Evolutionary conservation across 352 stramenopile species (phyloP).

Genomic region (Lagenidium giganteum): DNA sequence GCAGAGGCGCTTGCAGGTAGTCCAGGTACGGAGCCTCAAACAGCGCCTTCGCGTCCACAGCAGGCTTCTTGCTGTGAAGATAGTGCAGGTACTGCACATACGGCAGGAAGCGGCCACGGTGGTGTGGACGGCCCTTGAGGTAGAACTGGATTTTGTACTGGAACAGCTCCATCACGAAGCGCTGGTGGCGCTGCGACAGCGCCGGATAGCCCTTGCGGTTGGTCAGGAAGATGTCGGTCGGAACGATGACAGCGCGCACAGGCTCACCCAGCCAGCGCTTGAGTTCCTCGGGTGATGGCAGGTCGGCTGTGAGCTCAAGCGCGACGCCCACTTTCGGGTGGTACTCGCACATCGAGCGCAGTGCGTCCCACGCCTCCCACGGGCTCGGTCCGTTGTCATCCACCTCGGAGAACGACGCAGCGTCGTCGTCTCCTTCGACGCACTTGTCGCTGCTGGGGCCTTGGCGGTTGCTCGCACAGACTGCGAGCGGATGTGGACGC

Average conservation of each 20-base stretch:
- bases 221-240: slow-evolving; percentile 91
- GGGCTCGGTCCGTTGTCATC: slow-evolving; percentile 32
- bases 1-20: slow-evolving; percentile 95
- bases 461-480: no score
- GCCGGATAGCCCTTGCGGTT: slow-evolving; percentile 96
- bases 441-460: no score
- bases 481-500: slow-evolving; percentile 7
- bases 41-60: slow-evolving; percentile 74
- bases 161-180: slow-evolving; percentile 65
- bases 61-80: slow-evolving; percentile 65
- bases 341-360: slow-evolving; percentile 84
- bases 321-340: slow-evolving; percentile 75
- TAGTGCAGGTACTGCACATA: slow-evolving; percentile 96
- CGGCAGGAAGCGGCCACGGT: slow-evolving; percentile 66
- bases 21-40: slow-evolving; percentile 95
- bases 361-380: slow-evolving; percentile 72
- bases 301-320: slow-evolving; percentile 82
- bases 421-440: slow-evolving; percentile 4
- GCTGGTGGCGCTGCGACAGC: slow-evolving; percentile 91
- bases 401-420: slow-evolving; percentile 14
- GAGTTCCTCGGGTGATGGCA: slow-evolving; percentile 60
- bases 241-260: slow-evolving; percentile 84
- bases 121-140: slow-evolving; percentile 65
- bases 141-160: slow-evolving; percentile 86
- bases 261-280: slow-evolving; percentile 85